Percentiles rank a stretch among this genome's conserved stretches.
Evolutionary conservation across 495 filamentous ascomycete species (phyloP).

Genomic region (Talaromyces trachyspermus): DNA sequence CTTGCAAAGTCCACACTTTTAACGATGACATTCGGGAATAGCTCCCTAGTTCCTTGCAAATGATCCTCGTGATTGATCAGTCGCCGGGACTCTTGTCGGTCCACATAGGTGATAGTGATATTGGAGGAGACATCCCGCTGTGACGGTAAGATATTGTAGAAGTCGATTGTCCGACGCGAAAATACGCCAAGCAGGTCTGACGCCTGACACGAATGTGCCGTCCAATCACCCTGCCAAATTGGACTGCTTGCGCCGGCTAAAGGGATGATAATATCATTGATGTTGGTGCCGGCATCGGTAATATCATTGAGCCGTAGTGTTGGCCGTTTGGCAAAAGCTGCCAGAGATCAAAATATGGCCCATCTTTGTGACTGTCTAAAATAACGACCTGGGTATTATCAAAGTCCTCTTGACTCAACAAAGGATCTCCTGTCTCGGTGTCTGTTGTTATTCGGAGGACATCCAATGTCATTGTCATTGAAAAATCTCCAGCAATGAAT

Average conservation of each 20-base stretch:
- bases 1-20: conserved; percentile 27
- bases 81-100: conserved; percentile 20
- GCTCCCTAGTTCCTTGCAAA: conserved; percentile 12
- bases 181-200: conserved; percentile 23
- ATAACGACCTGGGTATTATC: conserved; percentile 25
- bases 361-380: conserved; percentile 25
- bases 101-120: conserved; percentile 20
- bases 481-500: conserved; percentile 33
- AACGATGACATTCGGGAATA: conserved; percentile 16
- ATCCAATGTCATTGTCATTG: conserved; percentile 27
- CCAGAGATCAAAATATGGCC: conserved; percentile 30
- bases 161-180: conserved; percentile 16
- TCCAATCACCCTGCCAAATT: conserved; percentile 29
- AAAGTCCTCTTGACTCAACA: conserved; percentile 13
- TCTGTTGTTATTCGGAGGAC: conserved; percentile 18
- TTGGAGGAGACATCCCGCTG: background rate
- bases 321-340: conserved; percentile 17
- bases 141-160: background rate
- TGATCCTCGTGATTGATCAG: conserved; percentile 20
- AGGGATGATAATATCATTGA: conserved; percentile 30
- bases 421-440: conserved; percentile 6
- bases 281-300: conserved; percentile 9
- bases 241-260: conserved; percentile 29
- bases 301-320: conserved; percentile 17
- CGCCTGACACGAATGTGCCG: conserved; percentile 18